Evolutionary conservation across 768 basidiomycete genomes (phyloP).

Genomic region (Tulasnella sp.): DNA sequence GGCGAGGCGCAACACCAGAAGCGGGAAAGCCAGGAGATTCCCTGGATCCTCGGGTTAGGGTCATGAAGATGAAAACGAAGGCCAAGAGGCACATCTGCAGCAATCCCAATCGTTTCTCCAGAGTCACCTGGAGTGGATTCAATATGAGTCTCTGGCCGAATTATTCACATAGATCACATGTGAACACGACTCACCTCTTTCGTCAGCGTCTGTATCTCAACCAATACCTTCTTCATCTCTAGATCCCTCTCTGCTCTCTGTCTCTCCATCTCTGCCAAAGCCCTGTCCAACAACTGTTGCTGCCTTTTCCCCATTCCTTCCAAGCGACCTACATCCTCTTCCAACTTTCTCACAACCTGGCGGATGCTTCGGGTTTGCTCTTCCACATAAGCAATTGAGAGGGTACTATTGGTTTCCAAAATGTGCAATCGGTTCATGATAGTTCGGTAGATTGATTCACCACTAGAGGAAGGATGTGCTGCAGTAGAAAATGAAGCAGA

Average conservation of each 20-base stretch:
- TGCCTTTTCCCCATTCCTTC: constrained; percentile 65
- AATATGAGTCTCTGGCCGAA: neutral
- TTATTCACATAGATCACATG: neutral
- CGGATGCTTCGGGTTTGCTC: constrained; percentile 71
- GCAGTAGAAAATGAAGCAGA: constrained; percentile 17
- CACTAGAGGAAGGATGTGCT: constrained; percentile 24
- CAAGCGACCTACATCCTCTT: constrained; percentile 64
- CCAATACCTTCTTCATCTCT: constrained; percentile 56
- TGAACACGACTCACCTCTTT: constrained; percentile 48
- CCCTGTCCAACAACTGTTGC: constrained; percentile 48
- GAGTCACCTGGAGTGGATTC: constrained; percentile 41
- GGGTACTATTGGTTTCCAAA: constrained; percentile 76
- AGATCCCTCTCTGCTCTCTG: constrained; percentile 52
- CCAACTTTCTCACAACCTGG: constrained; percentile 57
- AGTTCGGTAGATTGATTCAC: constrained; percentile 90
- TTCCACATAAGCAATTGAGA: constrained; percentile 75
- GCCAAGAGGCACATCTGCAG: constrained; percentile 77
- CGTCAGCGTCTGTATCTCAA: constrained; percentile 57
- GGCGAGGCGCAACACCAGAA: no score
- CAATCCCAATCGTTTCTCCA: constrained; percentile 82
- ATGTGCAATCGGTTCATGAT: constrained; percentile 87
- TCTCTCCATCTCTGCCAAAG: constrained; percentile 52
- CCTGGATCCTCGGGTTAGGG: constrained; percentile 64
- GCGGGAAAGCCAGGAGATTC: constrained; percentile 1
- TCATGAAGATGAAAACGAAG: constrained; percentile 73